phyloP scores from a whole-genome alignment of 129 eudicot genomes.

The Rutidosis leptorrhynchoides region DNA sequence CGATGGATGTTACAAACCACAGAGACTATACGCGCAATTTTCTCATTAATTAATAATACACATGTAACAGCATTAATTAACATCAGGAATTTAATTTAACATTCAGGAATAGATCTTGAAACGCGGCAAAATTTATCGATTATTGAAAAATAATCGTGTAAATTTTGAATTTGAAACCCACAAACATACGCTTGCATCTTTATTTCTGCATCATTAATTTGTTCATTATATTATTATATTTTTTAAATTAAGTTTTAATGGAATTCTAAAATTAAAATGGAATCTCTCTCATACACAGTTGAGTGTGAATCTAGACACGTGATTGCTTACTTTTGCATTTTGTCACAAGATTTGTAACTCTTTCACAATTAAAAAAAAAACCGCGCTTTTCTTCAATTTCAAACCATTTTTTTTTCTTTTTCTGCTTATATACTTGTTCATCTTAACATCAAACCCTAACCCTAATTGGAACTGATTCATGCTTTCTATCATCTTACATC shows the following conservation, averaged over 20 bases:
- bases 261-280: neutral
- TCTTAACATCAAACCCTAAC: slow-evolving; percentile 18
- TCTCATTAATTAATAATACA: no score
- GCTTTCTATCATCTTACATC: neutral
- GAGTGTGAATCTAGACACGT: slow-evolving; percentile 31
- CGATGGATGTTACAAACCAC: no score
- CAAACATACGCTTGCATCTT: slow-evolving; percentile 31
- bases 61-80: no score
- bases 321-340: slow-evolving; percentile 23
- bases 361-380: slow-evolving; percentile 18
- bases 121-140: slow-evolving; percentile 31
- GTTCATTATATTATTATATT: no score
- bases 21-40: no score
- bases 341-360: slow-evolving; percentile 14
- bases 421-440: neutral
- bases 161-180: slow-evolving; percentile 33
- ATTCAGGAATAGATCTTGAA: neutral
- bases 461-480: slow-evolving; percentile 6
- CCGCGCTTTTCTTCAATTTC: slow-evolving; percentile 27
- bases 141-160: neutral
- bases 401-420: slow-evolving; percentile 8
- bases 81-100: no score
- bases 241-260: no score
- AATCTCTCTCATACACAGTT: slow-evolving; percentile 21
- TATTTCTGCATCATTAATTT: neutral